Evolutionary conservation across 345 rosid genomes (phyloP).

Genomic region (Citrus maxima): DNA sequence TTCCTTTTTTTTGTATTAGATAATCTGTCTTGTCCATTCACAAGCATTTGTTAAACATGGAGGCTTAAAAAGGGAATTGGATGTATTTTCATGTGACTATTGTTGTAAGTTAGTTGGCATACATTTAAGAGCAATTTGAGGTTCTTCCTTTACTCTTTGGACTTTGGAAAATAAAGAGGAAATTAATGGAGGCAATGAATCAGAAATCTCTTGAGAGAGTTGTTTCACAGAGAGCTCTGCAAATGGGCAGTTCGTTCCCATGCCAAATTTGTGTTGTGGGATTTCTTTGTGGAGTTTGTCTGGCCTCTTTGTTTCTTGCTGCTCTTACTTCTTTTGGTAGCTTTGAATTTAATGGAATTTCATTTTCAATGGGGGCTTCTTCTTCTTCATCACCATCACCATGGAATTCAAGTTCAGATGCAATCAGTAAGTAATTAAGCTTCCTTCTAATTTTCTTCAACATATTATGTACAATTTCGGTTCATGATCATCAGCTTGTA

Average conservation of each 20-base stretch:
- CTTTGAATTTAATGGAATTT: constrained; percentile 48
- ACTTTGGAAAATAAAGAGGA: neutral
- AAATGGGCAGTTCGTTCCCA: constrained; percentile 80
- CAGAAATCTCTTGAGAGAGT: constrained; percentile 77
- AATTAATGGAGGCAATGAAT: constrained; percentile 45
- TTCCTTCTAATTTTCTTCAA: neutral
- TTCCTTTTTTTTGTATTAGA: constrained; percentile 8
- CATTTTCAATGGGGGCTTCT: constrained; percentile 43
- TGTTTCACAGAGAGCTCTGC: constrained; percentile 78
- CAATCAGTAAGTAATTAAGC: constrained; percentile 43
- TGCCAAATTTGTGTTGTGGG: constrained; percentile 94
- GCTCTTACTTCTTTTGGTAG: constrained; percentile 72
- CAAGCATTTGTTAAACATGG: neutral
- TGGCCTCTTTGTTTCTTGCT: constrained; percentile 81
- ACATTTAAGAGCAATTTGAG: neutral
- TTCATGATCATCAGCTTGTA: neutral
- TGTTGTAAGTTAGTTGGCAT: constrained; percentile 18
- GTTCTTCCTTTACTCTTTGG: neutral
- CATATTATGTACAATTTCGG: neutral
- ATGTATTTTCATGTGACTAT: constrained; percentile 23
- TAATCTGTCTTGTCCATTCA: neutral
- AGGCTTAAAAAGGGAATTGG: neutral
- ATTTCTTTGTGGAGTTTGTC: constrained; percentile 81
- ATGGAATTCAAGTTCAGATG: constrained; percentile 53
- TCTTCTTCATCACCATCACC: constrained; percentile 24